A percentile compares a stretch with the other conserved stretches of the same genome.
phyloP scores from a whole-genome alignment of 1,139 yeast genomes.

The Taphrina pruni region DNA sequence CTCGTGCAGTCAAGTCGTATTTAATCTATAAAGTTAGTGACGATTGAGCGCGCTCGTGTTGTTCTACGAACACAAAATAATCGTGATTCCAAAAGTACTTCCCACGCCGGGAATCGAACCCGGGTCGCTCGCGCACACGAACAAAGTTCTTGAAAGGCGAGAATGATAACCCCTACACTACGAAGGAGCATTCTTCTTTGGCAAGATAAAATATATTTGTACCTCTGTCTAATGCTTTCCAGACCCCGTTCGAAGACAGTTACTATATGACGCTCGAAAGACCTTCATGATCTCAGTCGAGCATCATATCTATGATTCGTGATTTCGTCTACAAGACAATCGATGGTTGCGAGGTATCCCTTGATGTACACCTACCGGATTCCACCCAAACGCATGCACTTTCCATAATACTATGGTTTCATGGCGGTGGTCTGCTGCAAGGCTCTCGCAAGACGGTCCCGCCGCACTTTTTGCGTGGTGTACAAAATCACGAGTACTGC shows the following conservation, averaged over 20 bases:
- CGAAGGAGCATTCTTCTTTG: conserved; percentile 15
- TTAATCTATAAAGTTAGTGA: too few species aligned
- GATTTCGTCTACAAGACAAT: conserved; percentile 11
- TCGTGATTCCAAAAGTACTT: neutral
- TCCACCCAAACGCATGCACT: conserved; percentile 3
- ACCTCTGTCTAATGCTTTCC: too few species aligned
- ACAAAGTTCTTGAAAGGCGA: conserved; percentile 29
- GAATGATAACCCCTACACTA: conserved; percentile 39
- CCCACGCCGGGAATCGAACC: conserved; percentile 40
- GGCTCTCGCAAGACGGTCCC: conserved; percentile 23
- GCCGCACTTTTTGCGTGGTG: conserved; percentile 17
- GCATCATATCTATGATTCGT: neutral
- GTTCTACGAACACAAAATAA: neutral
- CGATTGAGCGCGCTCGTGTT: too few species aligned
- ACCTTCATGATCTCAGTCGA: neutral
- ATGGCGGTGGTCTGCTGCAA: conserved; percentile 32
- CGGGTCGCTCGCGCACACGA: conserved; percentile 32
- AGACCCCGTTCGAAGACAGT: too few species aligned
- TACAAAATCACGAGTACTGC: neutral
- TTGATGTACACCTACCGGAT: conserved; percentile 13
- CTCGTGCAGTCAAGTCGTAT: neutral
- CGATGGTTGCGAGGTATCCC: conserved; percentile 4
- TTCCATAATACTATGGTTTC: conserved; percentile 10
- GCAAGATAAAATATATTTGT: neutral
- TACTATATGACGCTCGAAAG: too few species aligned